phyloP scores from a whole-genome alignment of 225 moss, liverwort and hornwort species.

The Anthoceros angustus region DNA sequence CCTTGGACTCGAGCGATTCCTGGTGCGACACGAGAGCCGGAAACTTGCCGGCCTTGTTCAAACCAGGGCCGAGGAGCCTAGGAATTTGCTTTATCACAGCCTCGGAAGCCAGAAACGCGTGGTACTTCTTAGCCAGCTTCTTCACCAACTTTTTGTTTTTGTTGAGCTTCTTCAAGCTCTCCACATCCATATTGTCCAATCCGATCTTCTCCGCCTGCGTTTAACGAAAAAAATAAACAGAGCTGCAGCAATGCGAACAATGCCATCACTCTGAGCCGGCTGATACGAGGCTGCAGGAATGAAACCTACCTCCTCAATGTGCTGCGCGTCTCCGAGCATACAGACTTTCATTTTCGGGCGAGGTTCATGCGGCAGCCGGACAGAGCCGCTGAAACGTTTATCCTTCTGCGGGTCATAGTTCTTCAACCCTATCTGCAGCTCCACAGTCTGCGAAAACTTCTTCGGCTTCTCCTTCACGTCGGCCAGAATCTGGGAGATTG shows the following conservation, averaged over 20 bases:
- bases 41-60: slow-evolving; percentile 90
- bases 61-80: slow-evolving; percentile 56
- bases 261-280: too few species aligned
- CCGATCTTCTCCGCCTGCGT: slow-evolving; percentile 55
- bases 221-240: neutral
- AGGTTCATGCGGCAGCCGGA: slow-evolving; percentile 42
- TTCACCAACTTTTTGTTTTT: slow-evolving; percentile 91
- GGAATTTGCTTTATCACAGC: slow-evolving; percentile 87
- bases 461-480: slow-evolving; percentile 46
- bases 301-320: slow-evolving; percentile 32
- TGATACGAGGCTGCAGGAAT: neutral
- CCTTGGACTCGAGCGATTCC: slow-evolving; percentile 65
- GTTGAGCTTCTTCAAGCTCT: slow-evolving; percentile 83
- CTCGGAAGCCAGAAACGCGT: slow-evolving; percentile 63
- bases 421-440: slow-evolving; percentile 55
- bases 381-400: slow-evolving; percentile 53
- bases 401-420: slow-evolving; percentile 60
- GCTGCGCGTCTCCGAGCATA: slow-evolving; percentile 54
- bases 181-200: slow-evolving; percentile 68
- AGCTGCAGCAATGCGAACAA: too few species aligned
- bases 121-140: slow-evolving; percentile 83
- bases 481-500: slow-evolving; percentile 26
- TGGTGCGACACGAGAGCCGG: slow-evolving; percentile 69
- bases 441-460: slow-evolving; percentile 45
- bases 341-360: slow-evolving; percentile 54